Evolutionary conservation across 257 asterid genomes (phyloP).

Genomic region (Gynochthodes officinalis): DNA sequence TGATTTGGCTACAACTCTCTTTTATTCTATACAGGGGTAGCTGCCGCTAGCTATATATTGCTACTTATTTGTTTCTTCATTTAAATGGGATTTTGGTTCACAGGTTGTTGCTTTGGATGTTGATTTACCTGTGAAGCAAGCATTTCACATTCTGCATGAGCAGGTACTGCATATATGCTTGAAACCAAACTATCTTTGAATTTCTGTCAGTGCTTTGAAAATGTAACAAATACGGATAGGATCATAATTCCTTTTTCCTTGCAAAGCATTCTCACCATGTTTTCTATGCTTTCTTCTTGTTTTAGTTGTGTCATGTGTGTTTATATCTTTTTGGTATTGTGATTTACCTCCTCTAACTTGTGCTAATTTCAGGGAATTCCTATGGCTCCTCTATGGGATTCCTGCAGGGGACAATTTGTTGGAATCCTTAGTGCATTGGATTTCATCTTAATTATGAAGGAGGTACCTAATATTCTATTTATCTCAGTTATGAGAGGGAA

Average conservation of each 20-base stretch:
- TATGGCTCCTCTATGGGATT: conserved; percentile 87
- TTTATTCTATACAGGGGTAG: neutral
- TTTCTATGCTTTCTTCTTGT: neutral
- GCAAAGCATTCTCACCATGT: neutral
- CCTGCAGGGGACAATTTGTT: conserved; percentile 64
- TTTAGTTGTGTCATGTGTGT: conserved; percentile 6
- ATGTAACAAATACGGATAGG: neutral
- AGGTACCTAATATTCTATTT: conserved; percentile 44
- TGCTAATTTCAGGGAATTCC: conserved; percentile 71
- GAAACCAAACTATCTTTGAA: neutral
- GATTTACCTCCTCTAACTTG: neutral
- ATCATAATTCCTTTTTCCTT: neutral
- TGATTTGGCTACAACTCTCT: conserved; percentile 17
- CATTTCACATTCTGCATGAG: conserved; percentile 91
- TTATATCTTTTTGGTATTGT: conserved; percentile 2
- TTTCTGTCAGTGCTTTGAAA: neutral
- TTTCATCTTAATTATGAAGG: conserved; percentile 86
- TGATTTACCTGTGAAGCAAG: conserved; percentile 87
- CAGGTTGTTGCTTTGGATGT: conserved; percentile 92
- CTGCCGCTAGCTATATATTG: neutral
- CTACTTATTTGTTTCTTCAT: neutral
- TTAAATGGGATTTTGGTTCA: neutral
- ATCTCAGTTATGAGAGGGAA: neutral
- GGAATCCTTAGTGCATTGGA: conserved; percentile 89
- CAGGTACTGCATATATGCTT: conserved; percentile 51